phyloP scores from a whole-genome alignment of 2,329 filamentous ascomycete species.

The Pseudogymnoascus sp. region DNA sequence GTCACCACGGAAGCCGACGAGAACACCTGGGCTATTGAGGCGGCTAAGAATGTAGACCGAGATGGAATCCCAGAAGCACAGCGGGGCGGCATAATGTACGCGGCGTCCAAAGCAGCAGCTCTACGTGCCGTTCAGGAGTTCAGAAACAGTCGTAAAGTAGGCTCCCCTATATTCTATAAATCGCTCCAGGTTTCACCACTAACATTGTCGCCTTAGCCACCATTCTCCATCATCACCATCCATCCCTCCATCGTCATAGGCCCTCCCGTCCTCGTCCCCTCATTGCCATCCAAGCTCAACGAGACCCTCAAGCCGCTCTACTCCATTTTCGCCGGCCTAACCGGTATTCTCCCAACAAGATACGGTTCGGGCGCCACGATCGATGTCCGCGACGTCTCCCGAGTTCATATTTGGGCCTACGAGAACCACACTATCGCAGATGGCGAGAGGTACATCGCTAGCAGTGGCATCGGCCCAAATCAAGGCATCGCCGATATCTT shows the following conservation, averaged over 20 bases:
- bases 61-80: neutral
- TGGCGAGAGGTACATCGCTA: slow-evolving; percentile 34
- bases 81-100: neutral
- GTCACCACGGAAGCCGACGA: neutral
- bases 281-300: slow-evolving; percentile 25
- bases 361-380: slow-evolving; percentile 27
- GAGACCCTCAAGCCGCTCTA: slow-evolving; percentile 28
- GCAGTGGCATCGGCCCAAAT: slow-evolving; percentile 24
- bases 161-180: neutral
- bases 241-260: slow-evolving; percentile 36
- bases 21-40: neutral
- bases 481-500: slow-evolving; percentile 37
- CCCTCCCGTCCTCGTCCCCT: slow-evolving; percentile 29
- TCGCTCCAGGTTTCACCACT: neutral
- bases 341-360: slow-evolving; percentile 20
- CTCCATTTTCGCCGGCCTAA: slow-evolving; percentile 28
- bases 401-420: slow-evolving; percentile 30
- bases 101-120: neutral
- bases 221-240: slow-evolving; percentile 32
- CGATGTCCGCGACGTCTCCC: slow-evolving; percentile 38
- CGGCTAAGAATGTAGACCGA: neutral
- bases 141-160: neutral
- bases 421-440: slow-evolving; percentile 30
- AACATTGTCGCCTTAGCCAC: neutral
- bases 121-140: neutral